phyloP scores from a whole-genome alignment of 768 basidiomycete genomes.

The Cystoderma amianthinum region DNA sequence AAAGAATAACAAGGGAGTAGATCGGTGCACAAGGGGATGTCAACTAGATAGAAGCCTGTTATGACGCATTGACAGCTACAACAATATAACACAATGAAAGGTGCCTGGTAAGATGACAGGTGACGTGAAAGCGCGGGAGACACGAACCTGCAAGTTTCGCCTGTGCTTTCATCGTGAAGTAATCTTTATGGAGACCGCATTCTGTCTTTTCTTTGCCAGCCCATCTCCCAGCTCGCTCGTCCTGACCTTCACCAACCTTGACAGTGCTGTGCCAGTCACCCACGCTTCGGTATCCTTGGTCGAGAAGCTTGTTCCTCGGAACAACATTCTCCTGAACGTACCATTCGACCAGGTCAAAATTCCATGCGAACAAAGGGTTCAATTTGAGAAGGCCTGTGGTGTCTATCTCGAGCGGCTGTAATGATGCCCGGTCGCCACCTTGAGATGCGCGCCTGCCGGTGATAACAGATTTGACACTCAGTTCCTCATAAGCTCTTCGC shows the following conservation, averaged over 20 bases:
- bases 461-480: slow-evolving; percentile 80
- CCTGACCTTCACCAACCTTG: slow-evolving; percentile 68
- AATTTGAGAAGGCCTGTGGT: slow-evolving; percentile 87
- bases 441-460: slow-evolving; percentile 95
- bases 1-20: too few species aligned
- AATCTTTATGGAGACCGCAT: slow-evolving; percentile 93
- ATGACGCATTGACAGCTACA: too few species aligned
- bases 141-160: slow-evolving; percentile 22
- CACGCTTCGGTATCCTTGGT: slow-evolving; percentile 89
- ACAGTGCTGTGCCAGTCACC: slow-evolving; percentile 97
- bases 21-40: too few species aligned
- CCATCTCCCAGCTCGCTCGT: slow-evolving; percentile 93
- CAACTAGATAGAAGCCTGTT: too few species aligned
- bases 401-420: slow-evolving; percentile 88
- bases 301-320: slow-evolving; percentile 82
- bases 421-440: slow-evolving; percentile 78
- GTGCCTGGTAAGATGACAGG: too few species aligned
- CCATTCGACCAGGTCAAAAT: slow-evolving; percentile 74
- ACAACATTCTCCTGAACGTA: slow-evolving; percentile 80
- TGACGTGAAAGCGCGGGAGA: too few species aligned
- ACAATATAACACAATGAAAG: too few species aligned
- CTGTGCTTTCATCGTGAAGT: slow-evolving; percentile 65
- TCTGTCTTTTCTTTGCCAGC: slow-evolving; percentile 87
- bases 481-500: slow-evolving; percentile 73
- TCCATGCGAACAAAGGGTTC: slow-evolving; percentile 90